Conservation (phyloP, 805 yeast genomes). For the Lachancea cidri region DNA sequence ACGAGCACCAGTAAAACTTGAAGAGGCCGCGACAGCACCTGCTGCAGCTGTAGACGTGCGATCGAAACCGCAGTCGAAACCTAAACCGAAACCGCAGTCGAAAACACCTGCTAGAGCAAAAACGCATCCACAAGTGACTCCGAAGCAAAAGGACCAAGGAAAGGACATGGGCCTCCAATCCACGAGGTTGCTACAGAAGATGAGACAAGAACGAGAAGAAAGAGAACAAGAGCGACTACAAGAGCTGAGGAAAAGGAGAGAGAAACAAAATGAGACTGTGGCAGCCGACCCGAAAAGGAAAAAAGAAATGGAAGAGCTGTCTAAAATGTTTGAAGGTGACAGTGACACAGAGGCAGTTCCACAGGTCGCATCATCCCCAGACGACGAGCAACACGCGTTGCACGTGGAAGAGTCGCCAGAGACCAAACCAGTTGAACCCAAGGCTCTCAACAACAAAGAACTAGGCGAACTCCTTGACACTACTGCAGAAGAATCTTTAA, state of each 20-base stretch:
- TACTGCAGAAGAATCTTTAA: constrained; percentile 29
- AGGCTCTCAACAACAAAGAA: constrained; percentile 10
- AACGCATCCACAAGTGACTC: constrained; percentile 10
- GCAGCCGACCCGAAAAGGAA: constrained; percentile 23
- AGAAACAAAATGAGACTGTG: constrained; percentile 14
- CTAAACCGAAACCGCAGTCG: constrained; percentile 7
- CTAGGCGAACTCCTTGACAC: constrained; percentile 30
- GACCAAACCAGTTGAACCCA: background rate
- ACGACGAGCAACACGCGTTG: background rate
- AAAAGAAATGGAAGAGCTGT: constrained; percentile 28
- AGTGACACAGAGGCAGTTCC: constrained; percentile 13
- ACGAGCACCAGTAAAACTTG: constrained; percentile 7
- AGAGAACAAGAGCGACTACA: constrained; percentile 27
- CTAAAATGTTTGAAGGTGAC: constrained; percentile 27
- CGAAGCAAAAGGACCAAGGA: background rate
- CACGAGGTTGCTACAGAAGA: constrained; percentile 28
- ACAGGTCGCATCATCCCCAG: background rate
- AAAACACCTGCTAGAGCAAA: constrained; percentile 13
- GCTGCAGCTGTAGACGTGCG: background rate
- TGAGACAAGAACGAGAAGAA: constrained; percentile 29
- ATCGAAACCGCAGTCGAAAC: background rate
- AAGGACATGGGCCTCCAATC: constrained; percentile 24
- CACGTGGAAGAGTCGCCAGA: background rate
- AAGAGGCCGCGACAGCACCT: constrained; percentile 13
- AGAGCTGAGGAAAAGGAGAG: constrained; percentile 24